Base-by-base conservation (phyloP, 108 stramenopile genomes). In the Fragilariopsis cylindrus region DNA sequence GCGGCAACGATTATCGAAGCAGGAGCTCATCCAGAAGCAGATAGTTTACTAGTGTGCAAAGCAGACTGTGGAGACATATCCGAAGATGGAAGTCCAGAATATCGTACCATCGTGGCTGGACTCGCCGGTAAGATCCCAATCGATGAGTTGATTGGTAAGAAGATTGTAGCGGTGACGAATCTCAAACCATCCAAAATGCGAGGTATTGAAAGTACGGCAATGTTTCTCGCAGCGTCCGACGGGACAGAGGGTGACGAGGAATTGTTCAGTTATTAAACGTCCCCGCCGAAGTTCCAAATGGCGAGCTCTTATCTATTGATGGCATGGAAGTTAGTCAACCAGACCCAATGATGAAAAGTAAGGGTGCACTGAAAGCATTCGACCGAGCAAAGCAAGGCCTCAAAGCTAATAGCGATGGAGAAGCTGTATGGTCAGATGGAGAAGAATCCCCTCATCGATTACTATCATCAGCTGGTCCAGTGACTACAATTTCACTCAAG, bases 161-260 rank as follows among this genome's bases (percentile, higher is more conserved):
- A 88, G 69, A 75, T 92, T 64, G 89, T 90, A 16, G 90, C 85
- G 53, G 85, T 91, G 15, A 81, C 92, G 13, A 95, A 95, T 71
- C 74, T 95, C 73, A 95, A 95, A 70, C 92, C 92, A 42, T 88
- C 94, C 9, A 95, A 89, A 70, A 92, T 95, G 90, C 63, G 91
- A 16, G 94, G 94, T 4, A 90, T 92, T 74, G 94, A 95, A 66
- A 91, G 90, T 68, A 76, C 80, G 48, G 94, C 91, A 2, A 92
- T 95, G 92, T 81, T 95, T 40, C 69, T 95, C 4, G 90, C 89
- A 7, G 94, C 90, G 4, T 80, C 86, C 3, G 80, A 92, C 64
- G 90, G 87, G 13, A 72, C 70, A n/a, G 82, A 87, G 49, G 87
- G 87, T 13, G 83, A 83, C 41, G 83, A 83, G 42, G 88, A 91